phyloP scores from a whole-genome alignment of 257 asterid species.

The Penstemon davidsonii region DNA sequence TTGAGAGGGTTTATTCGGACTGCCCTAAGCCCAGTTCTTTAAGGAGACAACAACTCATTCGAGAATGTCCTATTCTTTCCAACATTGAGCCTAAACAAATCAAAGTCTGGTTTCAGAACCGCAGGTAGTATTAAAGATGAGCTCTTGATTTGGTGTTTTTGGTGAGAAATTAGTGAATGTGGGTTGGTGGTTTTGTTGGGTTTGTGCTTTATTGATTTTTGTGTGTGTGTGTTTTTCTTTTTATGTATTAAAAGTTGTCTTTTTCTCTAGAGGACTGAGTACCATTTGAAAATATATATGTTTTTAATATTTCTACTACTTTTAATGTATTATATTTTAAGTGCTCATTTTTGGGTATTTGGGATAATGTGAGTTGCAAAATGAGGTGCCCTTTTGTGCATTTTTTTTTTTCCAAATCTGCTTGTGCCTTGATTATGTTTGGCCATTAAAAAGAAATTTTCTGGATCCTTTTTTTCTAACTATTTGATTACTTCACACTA shows the following conservation, averaged over 20 bases:
- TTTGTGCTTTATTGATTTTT: neutral
- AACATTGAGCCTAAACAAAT: constrained; percentile 97
- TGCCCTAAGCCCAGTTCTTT: constrained; percentile 94
- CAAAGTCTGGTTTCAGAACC: constrained; percentile 99
- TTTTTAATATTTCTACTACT: neutral
- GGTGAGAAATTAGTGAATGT: constrained; percentile 22
- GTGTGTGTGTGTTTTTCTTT: neutral
- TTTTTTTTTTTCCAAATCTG: neutral
- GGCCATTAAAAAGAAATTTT: neutral
- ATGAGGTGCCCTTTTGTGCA: neutral
- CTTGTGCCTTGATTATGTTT: neutral
- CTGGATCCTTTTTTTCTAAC: neutral
- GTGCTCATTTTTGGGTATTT: neutral
- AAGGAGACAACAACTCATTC: constrained; percentile 90
- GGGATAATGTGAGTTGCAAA: constrained; percentile 1
- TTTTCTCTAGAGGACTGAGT: neutral
- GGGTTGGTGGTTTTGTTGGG: constrained; percentile 1
- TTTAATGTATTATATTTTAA: neutral
- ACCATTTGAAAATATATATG: too few relatives aligned
- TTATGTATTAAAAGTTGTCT: neutral
- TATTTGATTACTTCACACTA: neutral
- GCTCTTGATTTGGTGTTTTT: constrained; percentile 14
- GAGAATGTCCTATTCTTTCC: constrained; percentile 80
- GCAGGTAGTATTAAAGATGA: constrained; percentile 51
- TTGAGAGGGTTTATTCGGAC: constrained; percentile 86